Percentiles rank a stretch among this genome's conserved stretches.
phyloP scores from a whole-genome alignment of 1,139 yeast species.

The Hemisphaericaspora subhashii region DNA sequence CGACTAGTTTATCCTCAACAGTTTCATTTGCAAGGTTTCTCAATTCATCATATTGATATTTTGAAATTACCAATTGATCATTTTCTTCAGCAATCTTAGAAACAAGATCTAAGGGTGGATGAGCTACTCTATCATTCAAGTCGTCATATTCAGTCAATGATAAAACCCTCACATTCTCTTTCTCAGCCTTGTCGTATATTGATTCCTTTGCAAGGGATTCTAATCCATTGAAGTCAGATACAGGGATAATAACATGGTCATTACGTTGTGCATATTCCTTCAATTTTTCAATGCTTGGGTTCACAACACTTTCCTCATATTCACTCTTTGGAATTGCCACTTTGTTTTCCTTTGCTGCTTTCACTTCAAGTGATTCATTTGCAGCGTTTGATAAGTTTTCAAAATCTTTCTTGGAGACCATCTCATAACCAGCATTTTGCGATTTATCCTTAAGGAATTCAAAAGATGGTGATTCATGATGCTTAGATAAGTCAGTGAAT shows the following conservation, averaged over 20 bases:
- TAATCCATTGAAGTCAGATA: slow-evolving; percentile 14
- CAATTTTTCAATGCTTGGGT: slow-evolving; percentile 26
- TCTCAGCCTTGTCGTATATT: slow-evolving; percentile 19
- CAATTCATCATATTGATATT: slow-evolving; percentile 10
- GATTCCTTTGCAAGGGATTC: slow-evolving; percentile 17
- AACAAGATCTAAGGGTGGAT: slow-evolving; percentile 21
- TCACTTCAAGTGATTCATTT: slow-evolving; percentile 18
- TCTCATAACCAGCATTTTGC: slow-evolving; percentile 12
- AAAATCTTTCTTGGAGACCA: slow-evolving; percentile 13
- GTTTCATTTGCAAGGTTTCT: slow-evolving; percentile 17
- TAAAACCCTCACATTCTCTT: slow-evolving; percentile 17
- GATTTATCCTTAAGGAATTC: slow-evolving; percentile 25
- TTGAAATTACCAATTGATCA: slow-evolving; percentile 14
- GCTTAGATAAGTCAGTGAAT: slow-evolving; percentile 16
- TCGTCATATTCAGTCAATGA: slow-evolving; percentile 21
- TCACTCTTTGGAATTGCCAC: slow-evolving; percentile 19
- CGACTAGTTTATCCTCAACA: slow-evolving; percentile 26
- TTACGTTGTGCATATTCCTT: slow-evolving; percentile 18
- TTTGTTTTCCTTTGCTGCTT: slow-evolving; percentile 20
- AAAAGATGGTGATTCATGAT: slow-evolving; percentile 24
- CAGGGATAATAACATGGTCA: slow-evolving; percentile 20
- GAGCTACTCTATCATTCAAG: slow-evolving; percentile 16
- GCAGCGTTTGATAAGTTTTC: slow-evolving; percentile 12
- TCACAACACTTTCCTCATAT: slow-evolving; percentile 14
- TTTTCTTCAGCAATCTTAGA: slow-evolving; percentile 17